Percentiles rank a stretch among this genome's conserved stretches.
These are phyloP conservation scores for Marsdenia floribunda DNA, from an alignment of 257 asterid genomes.

Conservation along the genomic window DNA sequence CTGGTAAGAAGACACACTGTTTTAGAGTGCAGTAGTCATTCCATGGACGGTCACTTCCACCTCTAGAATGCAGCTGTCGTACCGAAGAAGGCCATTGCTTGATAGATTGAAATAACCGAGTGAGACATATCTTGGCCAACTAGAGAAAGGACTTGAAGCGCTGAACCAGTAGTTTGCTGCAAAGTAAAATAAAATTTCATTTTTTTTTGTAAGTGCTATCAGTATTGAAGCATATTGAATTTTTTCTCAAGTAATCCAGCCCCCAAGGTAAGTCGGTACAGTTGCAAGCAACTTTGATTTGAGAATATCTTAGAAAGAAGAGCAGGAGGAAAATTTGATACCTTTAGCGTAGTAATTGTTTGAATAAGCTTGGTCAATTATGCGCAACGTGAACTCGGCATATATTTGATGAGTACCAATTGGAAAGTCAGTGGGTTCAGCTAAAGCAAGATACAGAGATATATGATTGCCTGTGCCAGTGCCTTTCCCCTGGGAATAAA, in stretches of 20 bases:
- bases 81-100: slow-evolving; percentile 30
- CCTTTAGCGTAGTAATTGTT: slow-evolving; percentile 44
- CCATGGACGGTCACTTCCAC: slow-evolving; percentile 59
- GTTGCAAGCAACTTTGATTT: too few species aligned
- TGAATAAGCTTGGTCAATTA: slow-evolving; percentile 42
- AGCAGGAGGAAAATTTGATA: slow-evolving; percentile 18
- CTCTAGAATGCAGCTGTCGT: slow-evolving; percentile 45
- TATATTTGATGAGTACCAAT: slow-evolving; percentile 35
- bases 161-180: slow-evolving; percentile 72
- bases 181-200: slow-evolving; percentile 1
- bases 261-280: too few species aligned
- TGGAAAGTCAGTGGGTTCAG: slow-evolving; percentile 44
- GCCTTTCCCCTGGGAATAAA: slow-evolving; percentile 56
- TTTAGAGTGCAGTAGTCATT: slow-evolving; percentile 27
- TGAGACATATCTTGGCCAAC: slow-evolving; percentile 58
- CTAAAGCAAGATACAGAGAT: slow-evolving; percentile 54
- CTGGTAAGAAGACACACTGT: neutral
- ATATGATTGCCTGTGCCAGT: slow-evolving; percentile 41
- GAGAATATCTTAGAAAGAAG: neutral
- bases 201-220: too few species aligned
- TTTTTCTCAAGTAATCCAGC: too few species aligned
- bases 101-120: slow-evolving; percentile 31
- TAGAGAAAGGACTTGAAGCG: slow-evolving; percentile 31
- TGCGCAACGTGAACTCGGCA: slow-evolving; percentile 49
- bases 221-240: too few species aligned